Percentiles rank a stretch among this genome's conserved stretches.
These are phyloP conservation scores for Phenoliferia sp. DNA, from an alignment of 1,284 basidiomycete genomes.

Conservation along the genomic window DNA sequence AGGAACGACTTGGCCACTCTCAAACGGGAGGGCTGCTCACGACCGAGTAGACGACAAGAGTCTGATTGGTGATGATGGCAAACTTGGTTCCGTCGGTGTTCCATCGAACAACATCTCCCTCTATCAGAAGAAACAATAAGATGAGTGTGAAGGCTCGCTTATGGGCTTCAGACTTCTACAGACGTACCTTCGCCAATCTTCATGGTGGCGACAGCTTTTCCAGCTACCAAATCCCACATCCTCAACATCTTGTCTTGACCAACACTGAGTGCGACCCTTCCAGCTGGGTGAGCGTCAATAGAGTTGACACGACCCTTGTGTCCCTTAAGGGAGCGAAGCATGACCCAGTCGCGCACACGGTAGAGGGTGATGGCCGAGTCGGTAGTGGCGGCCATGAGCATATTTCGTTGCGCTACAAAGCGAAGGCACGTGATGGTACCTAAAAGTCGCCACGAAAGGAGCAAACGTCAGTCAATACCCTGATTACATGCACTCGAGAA, in stretches of 20 bases:
- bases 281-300: slow-evolving; percentile 84
- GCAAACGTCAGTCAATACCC: no score
- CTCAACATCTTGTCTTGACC: slow-evolving; percentile 83
- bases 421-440: slow-evolving; percentile 86
- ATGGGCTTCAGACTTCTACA: neutral
- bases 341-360: slow-evolving; percentile 89
- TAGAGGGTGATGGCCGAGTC: slow-evolving; percentile 71
- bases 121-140: slow-evolving; percentile 45
- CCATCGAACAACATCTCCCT: slow-evolving; percentile 83
- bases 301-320: slow-evolving; percentile 89
- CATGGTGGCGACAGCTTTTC: slow-evolving; percentile 79
- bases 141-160: neutral
- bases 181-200: slow-evolving; percentile 73
- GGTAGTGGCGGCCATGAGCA: slow-evolving; percentile 78
- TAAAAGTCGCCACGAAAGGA: slow-evolving; percentile 35
- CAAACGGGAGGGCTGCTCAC: slow-evolving; percentile 48
- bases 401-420: slow-evolving; percentile 81
- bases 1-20: neutral
- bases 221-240: slow-evolving; percentile 99
- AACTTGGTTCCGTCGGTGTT: slow-evolving; percentile 69
- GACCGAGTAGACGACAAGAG: slow-evolving; percentile 70
- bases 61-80: slow-evolving; percentile 64
- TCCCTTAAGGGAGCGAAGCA: slow-evolving; percentile 80
- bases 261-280: slow-evolving; percentile 83
- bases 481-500: neutral